These are phyloP conservation scores for Phytopythium boreale DNA, from an alignment of 352 stramenopile species.

Conservation along the genomic window DNA sequence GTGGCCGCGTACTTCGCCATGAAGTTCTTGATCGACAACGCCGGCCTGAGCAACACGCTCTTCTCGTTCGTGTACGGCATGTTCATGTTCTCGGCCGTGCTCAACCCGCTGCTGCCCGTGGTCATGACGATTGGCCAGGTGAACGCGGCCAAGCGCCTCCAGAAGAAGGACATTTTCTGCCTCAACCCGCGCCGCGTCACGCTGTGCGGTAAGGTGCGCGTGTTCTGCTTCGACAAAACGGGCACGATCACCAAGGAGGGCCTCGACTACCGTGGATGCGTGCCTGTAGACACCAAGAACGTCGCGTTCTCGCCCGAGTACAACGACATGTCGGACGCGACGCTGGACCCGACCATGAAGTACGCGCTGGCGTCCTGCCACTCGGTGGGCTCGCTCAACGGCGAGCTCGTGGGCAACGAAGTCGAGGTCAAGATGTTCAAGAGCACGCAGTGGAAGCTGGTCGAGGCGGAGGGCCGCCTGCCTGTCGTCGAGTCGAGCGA, in stretches of 20 bases:
- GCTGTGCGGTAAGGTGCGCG: conserved; percentile 86
- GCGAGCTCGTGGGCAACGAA: conserved; percentile 80
- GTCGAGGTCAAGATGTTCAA: conserved; percentile 90
- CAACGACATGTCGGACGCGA: conserved; percentile 53
- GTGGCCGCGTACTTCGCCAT: conserved; percentile 72
- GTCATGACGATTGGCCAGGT: conserved; percentile 89
- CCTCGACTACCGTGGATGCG: conserved; percentile 74
- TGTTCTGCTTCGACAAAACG: conserved; percentile 93
- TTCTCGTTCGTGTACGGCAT: conserved; percentile 73
- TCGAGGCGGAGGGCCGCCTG: conserved; percentile 45
- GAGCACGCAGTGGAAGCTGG: conserved; percentile 59
- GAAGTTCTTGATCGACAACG: conserved; percentile 67
- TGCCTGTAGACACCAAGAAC: conserved; percentile 47
- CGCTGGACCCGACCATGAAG: conserved; percentile 41
- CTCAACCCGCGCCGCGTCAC: conserved; percentile 83
- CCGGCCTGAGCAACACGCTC: conserved; percentile 65
- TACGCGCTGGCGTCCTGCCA: conserved; percentile 83
- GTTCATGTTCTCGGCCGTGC: conserved; percentile 74
- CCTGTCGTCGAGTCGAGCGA: conserved; percentile 44
- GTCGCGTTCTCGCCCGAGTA: conserved; percentile 39
- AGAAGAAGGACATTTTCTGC: conserved; percentile 72
- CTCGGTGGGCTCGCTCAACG: conserved; percentile 63
- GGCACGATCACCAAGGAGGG: conserved; percentile 91
- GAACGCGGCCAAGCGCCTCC: conserved; percentile 78
- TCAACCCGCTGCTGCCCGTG: conserved; percentile 85